Conservation (phyloP, 2,329 filamentous ascomycete species). For the Mycosphaerelloides madeirae region DNA sequence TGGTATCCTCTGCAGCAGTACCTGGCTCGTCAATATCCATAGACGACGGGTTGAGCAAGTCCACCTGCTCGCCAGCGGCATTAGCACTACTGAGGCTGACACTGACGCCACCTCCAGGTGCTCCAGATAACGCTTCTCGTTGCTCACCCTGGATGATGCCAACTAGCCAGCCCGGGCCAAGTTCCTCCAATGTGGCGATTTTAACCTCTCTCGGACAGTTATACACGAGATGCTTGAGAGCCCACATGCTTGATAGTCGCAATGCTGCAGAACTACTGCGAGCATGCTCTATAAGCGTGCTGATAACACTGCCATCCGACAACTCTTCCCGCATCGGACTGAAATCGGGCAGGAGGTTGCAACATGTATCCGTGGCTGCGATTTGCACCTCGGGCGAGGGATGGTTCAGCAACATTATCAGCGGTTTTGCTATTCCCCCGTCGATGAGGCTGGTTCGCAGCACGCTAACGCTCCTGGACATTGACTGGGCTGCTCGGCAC, state of each 20-base stretch:
- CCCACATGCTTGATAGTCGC: conserved; percentile 84
- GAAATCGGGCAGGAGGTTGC: conserved; percentile 81
- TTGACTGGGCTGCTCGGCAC: conserved; percentile 72
- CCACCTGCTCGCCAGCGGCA: conserved; percentile 56
- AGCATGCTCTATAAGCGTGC: conserved; percentile 75
- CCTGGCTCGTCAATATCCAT: conserved; percentile 32
- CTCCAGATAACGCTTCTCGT: conserved; percentile 33
- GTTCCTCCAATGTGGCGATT: conserved; percentile 68
- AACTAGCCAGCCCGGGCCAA: conserved; percentile 75
- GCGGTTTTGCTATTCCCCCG: conserved; percentile 70
- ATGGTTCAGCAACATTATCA: conserved; percentile 71
- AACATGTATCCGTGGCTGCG: conserved; percentile 76
- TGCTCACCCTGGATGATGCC: conserved; percentile 64
- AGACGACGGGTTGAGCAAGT: conserved; percentile 51
- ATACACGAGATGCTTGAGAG: conserved; percentile 82
- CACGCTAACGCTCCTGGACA: conserved; percentile 79
- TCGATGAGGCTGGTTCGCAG: conserved; percentile 84
- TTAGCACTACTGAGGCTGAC: conserved; percentile 45
- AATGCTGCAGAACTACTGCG: conserved; percentile 75
- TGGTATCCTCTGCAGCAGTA: conserved; percentile 24
- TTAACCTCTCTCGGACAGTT: conserved; percentile 68
- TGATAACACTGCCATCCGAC: conserved; percentile 67
- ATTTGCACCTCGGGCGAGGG: conserved; percentile 74
- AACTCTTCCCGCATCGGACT: conserved; percentile 86
- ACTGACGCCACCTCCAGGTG: conserved; percentile 45